phyloP scores from a whole-genome alignment of 2,329 filamentous ascomycete species.

The Cladosporium colombiae region DNA sequence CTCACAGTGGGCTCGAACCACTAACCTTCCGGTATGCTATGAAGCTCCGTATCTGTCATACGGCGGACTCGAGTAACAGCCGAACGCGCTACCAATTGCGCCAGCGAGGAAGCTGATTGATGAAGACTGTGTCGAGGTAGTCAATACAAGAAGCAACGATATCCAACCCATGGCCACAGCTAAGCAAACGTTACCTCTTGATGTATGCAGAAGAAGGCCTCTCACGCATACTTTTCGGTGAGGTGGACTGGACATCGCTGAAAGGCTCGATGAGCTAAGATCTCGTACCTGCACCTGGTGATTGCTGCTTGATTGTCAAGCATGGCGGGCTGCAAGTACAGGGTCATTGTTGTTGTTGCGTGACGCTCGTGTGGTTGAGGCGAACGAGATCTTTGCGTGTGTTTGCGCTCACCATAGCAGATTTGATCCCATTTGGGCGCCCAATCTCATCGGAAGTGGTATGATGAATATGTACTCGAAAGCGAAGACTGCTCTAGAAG shows the following conservation, averaged over 20 bases:
- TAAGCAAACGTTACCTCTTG: background rate
- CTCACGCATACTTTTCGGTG: background rate
- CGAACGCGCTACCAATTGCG: constrained; percentile 19
- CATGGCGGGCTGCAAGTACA: background rate
- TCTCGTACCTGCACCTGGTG: background rate
- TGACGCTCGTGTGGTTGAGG: background rate
- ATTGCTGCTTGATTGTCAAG: background rate
- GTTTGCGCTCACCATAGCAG: background rate
- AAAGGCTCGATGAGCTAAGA: background rate
- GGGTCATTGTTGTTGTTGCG: background rate
- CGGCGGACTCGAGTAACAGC: constrained; percentile 8
- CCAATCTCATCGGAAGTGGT: background rate
- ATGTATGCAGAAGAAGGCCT: background rate
- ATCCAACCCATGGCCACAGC: background rate
- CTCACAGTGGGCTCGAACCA: constrained; percentile 18
- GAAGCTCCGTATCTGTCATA: background rate
- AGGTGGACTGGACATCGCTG: background rate
- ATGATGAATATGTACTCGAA: background rate
- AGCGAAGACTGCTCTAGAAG: background rate
- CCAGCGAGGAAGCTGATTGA: constrained; percentile 16
- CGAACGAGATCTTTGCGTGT: background rate
- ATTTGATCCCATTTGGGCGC: background rate
- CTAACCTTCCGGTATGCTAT: constrained; percentile 15
- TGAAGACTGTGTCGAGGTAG: background rate
- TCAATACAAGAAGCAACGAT: background rate